phyloP scores from a whole-genome alignment of 2,329 filamentous ascomycete species.

The Alternaria brassicae region DNA sequence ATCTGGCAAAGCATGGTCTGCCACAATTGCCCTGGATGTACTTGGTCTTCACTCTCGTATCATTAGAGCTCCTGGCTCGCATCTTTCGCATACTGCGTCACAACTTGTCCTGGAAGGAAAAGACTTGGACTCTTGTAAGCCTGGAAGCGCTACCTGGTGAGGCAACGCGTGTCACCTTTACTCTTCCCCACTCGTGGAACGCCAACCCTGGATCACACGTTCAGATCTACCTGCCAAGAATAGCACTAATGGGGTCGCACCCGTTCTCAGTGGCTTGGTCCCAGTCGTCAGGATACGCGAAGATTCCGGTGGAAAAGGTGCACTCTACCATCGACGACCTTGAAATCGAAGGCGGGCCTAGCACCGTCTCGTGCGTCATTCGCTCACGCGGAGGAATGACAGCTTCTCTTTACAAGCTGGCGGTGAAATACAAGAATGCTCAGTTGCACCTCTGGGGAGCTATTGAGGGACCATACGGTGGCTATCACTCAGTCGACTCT shows the following conservation, averaged over 20 bases:
- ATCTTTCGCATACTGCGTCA: slow-evolving; percentile 65
- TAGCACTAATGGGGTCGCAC: slow-evolving; percentile 74
- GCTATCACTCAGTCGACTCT: slow-evolving; percentile 77
- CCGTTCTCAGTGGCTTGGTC: slow-evolving; percentile 80
- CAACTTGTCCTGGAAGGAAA: slow-evolving; percentile 69
- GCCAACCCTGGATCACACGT: slow-evolving; percentile 76
- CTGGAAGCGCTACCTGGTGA: slow-evolving; percentile 77
- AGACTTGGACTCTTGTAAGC: slow-evolving; percentile 57
- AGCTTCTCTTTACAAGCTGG: slow-evolving; percentile 74
- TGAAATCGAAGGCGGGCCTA: slow-evolving; percentile 54
- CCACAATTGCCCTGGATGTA: slow-evolving; percentile 66
- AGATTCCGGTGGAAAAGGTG: slow-evolving; percentile 8
- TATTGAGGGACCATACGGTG: slow-evolving; percentile 85
- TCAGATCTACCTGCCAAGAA: slow-evolving; percentile 74
- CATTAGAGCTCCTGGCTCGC: slow-evolving; percentile 65
- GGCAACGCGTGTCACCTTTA: slow-evolving; percentile 72
- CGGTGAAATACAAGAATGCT: slow-evolving; percentile 57
- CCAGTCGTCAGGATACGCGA: slow-evolving; percentile 58
- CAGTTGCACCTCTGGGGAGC: slow-evolving; percentile 70
- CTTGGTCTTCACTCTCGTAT: slow-evolving; percentile 67
- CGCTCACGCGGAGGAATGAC: slow-evolving; percentile 87
- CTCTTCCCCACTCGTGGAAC: slow-evolving; percentile 72
- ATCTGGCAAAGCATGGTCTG: slow-evolving; percentile 61
- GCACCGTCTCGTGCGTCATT: slow-evolving; percentile 70
- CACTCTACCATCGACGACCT: slow-evolving; percentile 48